Evolutionary conservation across 1,284 basidiomycete genomes (phyloP), one percentile per base, ranked within the genome.

Genomic region (Tilletia indica): DNA sequence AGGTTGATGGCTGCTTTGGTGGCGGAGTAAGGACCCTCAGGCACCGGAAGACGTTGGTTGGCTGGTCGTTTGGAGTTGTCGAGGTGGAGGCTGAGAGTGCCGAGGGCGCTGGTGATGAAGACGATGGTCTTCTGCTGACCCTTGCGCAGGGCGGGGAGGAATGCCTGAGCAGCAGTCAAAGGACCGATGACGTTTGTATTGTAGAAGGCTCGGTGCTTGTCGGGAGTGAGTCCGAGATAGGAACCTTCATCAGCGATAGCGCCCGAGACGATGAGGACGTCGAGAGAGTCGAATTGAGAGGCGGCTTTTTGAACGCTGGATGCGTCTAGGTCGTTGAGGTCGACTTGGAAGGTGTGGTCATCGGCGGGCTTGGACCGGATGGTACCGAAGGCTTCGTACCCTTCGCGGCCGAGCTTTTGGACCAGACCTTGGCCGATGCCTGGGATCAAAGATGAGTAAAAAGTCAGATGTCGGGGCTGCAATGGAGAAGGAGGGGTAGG

Each of bases 1-100:
- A 71, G 45, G 49, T 73, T 73, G 25, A 70, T 3, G 21, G 72
- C 72, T 2, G 69, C 67, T 38, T 73, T 73, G 31, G 72, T 68
- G 36, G 72, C 70, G 12, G 34, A 11, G 34, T 64, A 64, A 3
- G 61, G 61, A 39, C 61, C 34, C 12, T 16, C 16, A 11, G 34
- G 19, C 3, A 64, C 19, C 3, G 34, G 36, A 11, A 64, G 4
- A 4, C 61, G 31, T 21, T 64, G 8, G 14, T 39, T 38, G 8
- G 5, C 38, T 19, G 61, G 61, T 34, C 36, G 31, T 19, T 38
- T 34, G 6, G 38, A 34, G 16, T 64, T 64, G 31, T 38, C 12
- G 36, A 21, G 3, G 6, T 64, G 9, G 16, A 64, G 6, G 1
- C 36, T 11, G 11, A 34, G 6, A 8, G 31, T 3, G 36, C 31